Evolutionary conservation across 345 rosid species (phyloP), one percentile per base, ranked within the genome.

Genomic region (Raphanus raphanistrum): DNA sequence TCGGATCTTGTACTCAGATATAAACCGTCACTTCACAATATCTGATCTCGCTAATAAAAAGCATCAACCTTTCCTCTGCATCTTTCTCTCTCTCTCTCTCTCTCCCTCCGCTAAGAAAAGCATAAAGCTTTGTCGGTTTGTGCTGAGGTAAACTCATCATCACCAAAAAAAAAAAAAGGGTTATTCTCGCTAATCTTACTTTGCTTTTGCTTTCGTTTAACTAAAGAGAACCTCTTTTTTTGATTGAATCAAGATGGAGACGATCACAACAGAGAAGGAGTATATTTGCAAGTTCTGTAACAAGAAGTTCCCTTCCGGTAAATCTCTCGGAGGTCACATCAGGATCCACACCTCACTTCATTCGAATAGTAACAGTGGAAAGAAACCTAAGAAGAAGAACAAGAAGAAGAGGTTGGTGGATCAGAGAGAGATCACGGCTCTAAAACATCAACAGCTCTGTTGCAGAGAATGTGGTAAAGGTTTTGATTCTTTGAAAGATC

Each of bases 321-420:
- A 91, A 84, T 85, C 97, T 63, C 86, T 91, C 11, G 97, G 98
- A 12, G 93, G 97, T 68, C 98, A 93, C 76, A 89, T 90, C 63
- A 87, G 94, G 80, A 89, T 87, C 78, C 98, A 93, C 41, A 80
- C 80, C 63, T 82, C 82, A 29, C 68, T 76, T 75, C 73, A 61
- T 76, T 75, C 81, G n/a, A 80, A 63, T 69, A 80, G 87, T 57
- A 85, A 15, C 64, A 35, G 84, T 75, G 82, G 25, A 43, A 6
- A 84, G 63, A 86, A 71, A 1, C 48, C n/a, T 41, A 21, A 67
- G 79, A 84, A 82, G 80, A 76, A 82, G 57, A 77, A 76, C 66
- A 73, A 75, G 63, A 45, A 8, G 6, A 86, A 69, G 80, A 84
- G 83, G 80, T 85, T 85, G 77, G 67, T 55, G 69, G 87, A 85